Conservation (phyloP, 1,139 yeast genomes). For the Debaryomyces coudertii region DNA sequence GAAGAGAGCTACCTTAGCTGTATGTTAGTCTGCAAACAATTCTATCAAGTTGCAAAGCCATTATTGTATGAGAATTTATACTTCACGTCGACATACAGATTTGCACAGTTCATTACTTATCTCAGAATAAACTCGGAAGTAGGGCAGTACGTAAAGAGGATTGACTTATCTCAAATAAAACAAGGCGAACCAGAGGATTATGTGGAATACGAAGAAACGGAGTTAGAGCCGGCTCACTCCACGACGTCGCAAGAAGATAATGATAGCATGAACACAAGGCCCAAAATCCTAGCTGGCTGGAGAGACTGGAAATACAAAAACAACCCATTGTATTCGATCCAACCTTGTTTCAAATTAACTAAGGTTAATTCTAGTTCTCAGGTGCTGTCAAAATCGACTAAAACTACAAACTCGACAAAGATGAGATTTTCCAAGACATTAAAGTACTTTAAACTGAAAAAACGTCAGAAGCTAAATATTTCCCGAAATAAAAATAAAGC, state of each 20-base stretch:
- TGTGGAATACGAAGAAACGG: conserved; percentile 33
- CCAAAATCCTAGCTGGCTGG: conserved; percentile 68
- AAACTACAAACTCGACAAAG: conserved; percentile 19
- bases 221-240: conserved; percentile 11
- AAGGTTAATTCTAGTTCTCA: conserved; percentile 33
- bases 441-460: conserved; percentile 28
- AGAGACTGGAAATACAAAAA: conserved; percentile 82
- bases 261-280: conserved; percentile 15
- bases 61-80: conserved; percentile 56
- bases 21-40: conserved; percentile 51
- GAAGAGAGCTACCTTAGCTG: conserved; percentile 36
- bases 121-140: conserved; percentile 56
- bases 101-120: conserved; percentile 75
- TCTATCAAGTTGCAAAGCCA: conserved; percentile 56
- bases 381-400: conserved; percentile 23
- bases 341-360: conserved; percentile 25
- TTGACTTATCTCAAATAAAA: conserved; percentile 60
- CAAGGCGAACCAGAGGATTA: conserved; percentile 56
- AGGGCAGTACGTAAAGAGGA: conserved; percentile 54
- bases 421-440: conserved; percentile 25
- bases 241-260: conserved; percentile 10
- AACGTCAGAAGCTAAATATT: conserved; percentile 16
- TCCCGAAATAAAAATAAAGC: neutral
- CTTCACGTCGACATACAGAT: conserved; percentile 69
- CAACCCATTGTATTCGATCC: conserved; percentile 62